These are phyloP conservation scores for Ambrosiella xylebori DNA, from an alignment of 2,329 filamentous ascomycete species.

Conservation along the genomic window DNA sequence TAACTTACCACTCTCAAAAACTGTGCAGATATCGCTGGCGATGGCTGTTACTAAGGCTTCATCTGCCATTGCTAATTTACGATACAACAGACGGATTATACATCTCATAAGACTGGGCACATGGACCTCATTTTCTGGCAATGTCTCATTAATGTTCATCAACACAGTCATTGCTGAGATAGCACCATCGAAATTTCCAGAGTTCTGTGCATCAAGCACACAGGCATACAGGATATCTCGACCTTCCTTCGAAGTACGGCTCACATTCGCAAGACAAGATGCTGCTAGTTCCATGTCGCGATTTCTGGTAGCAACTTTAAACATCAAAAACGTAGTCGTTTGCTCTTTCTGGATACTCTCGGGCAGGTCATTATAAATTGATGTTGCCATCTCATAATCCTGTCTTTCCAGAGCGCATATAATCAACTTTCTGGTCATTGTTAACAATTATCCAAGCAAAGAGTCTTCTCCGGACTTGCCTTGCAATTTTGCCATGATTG, in stretches of 20 bases:
- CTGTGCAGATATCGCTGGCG: constrained; percentile 34
- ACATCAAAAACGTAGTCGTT: constrained; percentile 56
- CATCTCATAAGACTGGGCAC: constrained; percentile 28
- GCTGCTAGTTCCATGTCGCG: constrained; percentile 41
- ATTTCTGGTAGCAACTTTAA: constrained; percentile 48
- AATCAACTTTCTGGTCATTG: constrained; percentile 46
- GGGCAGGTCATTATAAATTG: constrained; percentile 42
- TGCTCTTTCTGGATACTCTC: constrained; percentile 39
- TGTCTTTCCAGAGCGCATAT: constrained; percentile 46
- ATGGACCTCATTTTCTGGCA: constrained; percentile 16
- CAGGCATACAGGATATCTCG: constrained; percentile 61
- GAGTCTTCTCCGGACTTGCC: constrained; percentile 25
- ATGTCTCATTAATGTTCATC: constrained; percentile 17
- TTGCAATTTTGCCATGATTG: constrained; percentile 52
- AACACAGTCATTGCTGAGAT: constrained; percentile 22
- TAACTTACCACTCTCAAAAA: constrained; percentile 30
- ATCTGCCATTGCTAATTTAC: constrained; percentile 23
- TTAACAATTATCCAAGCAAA: neutral
- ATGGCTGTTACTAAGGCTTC: constrained; percentile 15
- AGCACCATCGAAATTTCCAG: constrained; percentile 42
- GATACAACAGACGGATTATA: constrained; percentile 32
- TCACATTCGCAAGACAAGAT: constrained; percentile 45
- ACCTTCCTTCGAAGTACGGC: constrained; percentile 29
- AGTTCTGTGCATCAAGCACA: constrained; percentile 55
- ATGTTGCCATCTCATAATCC: constrained; percentile 33